Evolutionary conservation across 495 filamentous ascomycete genomes (phyloP).

Genomic region (Aspergillus funiculosus): DNA sequence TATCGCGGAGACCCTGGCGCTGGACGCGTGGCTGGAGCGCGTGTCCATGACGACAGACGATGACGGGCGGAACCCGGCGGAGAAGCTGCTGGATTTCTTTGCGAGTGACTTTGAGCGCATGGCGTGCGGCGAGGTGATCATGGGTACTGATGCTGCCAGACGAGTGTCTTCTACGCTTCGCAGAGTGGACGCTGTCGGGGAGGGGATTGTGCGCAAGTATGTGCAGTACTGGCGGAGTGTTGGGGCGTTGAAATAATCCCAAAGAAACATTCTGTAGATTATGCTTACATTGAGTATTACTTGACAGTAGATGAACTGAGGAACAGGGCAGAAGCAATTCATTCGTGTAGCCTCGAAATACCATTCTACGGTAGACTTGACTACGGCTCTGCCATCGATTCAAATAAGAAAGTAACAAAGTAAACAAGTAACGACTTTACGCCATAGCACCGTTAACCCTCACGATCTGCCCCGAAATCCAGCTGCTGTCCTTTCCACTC

Average conservation of each 20-base stretch:
- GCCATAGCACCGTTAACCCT: constrained; percentile 51
- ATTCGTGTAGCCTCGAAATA: too few species aligned
- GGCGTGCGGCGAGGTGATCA: neutral
- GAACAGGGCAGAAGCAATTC: too few species aligned
- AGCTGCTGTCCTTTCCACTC: constrained; percentile 43
- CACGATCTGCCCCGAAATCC: constrained; percentile 64
- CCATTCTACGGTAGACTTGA: too few species aligned
- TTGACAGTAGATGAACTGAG: too few species aligned
- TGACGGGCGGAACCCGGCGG: neutral
- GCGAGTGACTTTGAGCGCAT: constrained; percentile 2
- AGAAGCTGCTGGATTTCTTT: constrained; percentile 1
- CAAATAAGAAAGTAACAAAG: too few species aligned
- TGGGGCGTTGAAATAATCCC: neutral
- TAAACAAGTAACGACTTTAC: too few species aligned
- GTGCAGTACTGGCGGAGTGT: neutral
- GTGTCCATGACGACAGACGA: neutral
- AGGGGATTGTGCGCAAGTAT: neutral
- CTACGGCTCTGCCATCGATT: too few species aligned
- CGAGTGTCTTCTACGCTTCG: neutral
- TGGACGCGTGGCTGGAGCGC: constrained; percentile 1
- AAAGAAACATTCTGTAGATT: too few species aligned
- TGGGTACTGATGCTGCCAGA: neutral
- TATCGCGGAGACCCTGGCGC: neutral
- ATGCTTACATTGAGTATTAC: too few species aligned
- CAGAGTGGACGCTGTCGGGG: neutral